phyloP scores from a whole-genome alignment of 352 stramenopile species.

The Phytophthora chlamydospora region DNA sequence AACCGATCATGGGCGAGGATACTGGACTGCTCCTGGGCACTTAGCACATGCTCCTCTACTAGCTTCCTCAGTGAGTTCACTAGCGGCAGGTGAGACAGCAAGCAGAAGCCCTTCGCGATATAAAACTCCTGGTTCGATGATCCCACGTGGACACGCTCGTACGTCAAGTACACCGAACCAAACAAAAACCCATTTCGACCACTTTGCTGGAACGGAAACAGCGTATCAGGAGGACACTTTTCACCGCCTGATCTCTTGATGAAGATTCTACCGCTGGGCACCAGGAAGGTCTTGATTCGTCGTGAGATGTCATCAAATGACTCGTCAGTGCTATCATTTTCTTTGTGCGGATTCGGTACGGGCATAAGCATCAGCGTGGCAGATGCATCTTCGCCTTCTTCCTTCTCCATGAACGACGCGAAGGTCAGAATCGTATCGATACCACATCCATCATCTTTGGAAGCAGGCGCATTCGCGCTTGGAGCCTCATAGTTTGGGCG shows the following conservation, averaged over 20 bases:
- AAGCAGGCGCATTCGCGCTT: conserved; percentile 30
- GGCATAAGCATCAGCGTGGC: conserved; percentile 66
- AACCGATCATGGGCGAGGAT: conserved; percentile 59
- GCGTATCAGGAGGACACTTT: conserved; percentile 50
- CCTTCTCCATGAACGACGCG: conserved; percentile 65
- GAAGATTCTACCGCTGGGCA: conserved; percentile 63
- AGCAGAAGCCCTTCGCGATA: conserved; percentile 70
- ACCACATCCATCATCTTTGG: conserved; percentile 35
- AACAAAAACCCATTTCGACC: conserved; percentile 76
- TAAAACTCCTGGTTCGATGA: conserved; percentile 54
- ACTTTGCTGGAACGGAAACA: conserved; percentile 85
- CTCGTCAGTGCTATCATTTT: conserved; percentile 22
- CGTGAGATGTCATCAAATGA: conserved; percentile 61
- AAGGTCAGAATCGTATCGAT: conserved; percentile 77
- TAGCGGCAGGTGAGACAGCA: conserved; percentile 68
- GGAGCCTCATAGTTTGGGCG: conserved; percentile 73
- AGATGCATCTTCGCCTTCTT: conserved; percentile 41
- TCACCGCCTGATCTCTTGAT: conserved; percentile 44
- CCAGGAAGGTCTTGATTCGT: conserved; percentile 75
- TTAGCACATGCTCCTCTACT: conserved; percentile 61
- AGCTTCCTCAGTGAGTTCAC: conserved; percentile 63
- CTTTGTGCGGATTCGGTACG: conserved; percentile 43
- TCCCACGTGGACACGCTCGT: conserved; percentile 58
- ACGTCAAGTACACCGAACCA: conserved; percentile 79
- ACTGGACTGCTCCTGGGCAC: conserved; percentile 37